Percentiles rank a stretch among this genome's conserved stretches.
phyloP scores from a whole-genome alignment of 2,329 filamentous ascomycete species.

The Nemania bipapillata region DNA sequence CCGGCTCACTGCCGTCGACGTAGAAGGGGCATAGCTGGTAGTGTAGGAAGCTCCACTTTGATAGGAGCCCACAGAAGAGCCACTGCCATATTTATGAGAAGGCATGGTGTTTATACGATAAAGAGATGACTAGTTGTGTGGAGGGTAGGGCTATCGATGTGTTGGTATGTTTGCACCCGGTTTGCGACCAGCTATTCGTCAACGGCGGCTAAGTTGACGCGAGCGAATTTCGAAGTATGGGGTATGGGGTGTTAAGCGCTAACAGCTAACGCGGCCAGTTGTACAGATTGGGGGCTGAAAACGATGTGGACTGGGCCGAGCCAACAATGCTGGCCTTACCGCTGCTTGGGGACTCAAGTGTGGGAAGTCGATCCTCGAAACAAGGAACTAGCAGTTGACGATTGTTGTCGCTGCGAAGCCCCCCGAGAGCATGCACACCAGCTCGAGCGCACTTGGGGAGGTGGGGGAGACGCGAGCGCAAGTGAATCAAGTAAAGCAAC shows the following conservation, averaged over 20 bases:
- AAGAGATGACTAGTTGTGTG: not conserved
- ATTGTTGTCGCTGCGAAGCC: not conserved
- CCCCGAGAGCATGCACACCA: slow-evolving; percentile 9
- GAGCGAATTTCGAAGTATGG: slow-evolving; percentile 7
- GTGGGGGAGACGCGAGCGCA: not conserved
- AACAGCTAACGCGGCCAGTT: slow-evolving; percentile 13
- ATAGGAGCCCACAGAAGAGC: slow-evolving; percentile 22
- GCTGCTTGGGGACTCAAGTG: slow-evolving; percentile 7
- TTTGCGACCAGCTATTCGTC: slow-evolving; percentile 13
- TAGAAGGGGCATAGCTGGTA: not conserved
- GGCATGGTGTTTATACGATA: slow-evolving; percentile 17
- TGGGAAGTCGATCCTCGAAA: not conserved
- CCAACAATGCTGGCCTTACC: not conserved
- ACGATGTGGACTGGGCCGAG: slow-evolving; percentile 2
- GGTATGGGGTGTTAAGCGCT: slow-evolving; percentile 8
- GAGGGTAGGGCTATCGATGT: not conserved
- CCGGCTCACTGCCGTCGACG: not conserved
- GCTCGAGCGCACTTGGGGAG: slow-evolving; percentile 9
- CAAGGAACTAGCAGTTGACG: not conserved
- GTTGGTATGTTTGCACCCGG: slow-evolving; percentile 2
- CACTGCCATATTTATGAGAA: not conserved
- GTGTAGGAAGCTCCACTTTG: slow-evolving; percentile 9
- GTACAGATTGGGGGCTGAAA: slow-evolving; percentile 28
- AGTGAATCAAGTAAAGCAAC: not conserved
- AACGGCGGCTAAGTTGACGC: not conserved